These are phyloP conservation scores for Anthracocystis walkeri DNA, from an alignment of 1,284 basidiomycete genomes.

Conservation along the genomic window DNA sequence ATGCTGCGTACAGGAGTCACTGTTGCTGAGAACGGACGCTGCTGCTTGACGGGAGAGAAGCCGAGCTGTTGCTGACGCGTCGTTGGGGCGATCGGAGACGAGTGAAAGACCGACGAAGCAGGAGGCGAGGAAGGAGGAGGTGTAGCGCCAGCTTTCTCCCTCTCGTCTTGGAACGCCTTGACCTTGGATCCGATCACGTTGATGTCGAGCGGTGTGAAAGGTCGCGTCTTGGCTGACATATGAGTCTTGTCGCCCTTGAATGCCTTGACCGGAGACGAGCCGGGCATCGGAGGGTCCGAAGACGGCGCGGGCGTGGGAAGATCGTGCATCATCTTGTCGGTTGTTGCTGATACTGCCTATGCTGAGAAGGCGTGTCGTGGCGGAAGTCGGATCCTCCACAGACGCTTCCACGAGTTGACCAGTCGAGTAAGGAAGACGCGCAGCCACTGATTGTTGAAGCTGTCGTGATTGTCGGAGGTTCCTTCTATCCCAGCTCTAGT, in stretches of 20 bases:
- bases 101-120: constrained; percentile 32
- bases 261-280: constrained; percentile 38
- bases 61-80: constrained; percentile 25
- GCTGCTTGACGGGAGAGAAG: constrained; percentile 43
- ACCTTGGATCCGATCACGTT: constrained; percentile 30
- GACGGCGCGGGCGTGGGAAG: constrained; percentile 52
- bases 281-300: constrained; percentile 51
- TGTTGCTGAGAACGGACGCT: constrained; percentile 21
- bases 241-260: constrained; percentile 22
- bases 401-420: neutral
- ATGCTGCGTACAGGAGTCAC: constrained; percentile 14
- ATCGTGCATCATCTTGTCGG: constrained; percentile 46
- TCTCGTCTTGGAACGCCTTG: constrained; percentile 35
- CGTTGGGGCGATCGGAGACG: constrained; percentile 26
- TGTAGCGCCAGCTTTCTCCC: constrained; percentile 35
- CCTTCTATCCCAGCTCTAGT: neutral
- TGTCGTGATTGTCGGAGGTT: neutral
- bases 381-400: neutral
- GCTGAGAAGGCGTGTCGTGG: neutral
- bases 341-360: neutral
- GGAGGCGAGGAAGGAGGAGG: constrained; percentile 49
- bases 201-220: constrained; percentile 41
- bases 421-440: neutral
- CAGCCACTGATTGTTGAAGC: neutral
- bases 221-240: constrained; percentile 23